These are phyloP conservation scores for Botrytis hyacinthi DNA, from an alignment of 2,329 filamentous ascomycete species.

Conservation along the genomic window DNA sequence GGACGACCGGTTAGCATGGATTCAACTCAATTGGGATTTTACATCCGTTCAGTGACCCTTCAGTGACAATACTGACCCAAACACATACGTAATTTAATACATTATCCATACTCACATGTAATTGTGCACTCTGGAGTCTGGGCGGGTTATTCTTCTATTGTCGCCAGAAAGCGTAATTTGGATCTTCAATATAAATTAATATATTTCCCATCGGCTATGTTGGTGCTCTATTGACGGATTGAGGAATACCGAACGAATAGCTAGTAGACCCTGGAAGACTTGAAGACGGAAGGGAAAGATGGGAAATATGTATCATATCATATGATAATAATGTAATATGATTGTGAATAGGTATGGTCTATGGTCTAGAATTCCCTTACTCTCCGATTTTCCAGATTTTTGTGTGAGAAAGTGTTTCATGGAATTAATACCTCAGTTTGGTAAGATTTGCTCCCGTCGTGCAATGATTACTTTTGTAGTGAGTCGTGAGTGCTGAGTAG, in stretches of 20 bases:
- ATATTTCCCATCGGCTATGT: constrained; percentile 10
- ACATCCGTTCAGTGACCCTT: not conserved
- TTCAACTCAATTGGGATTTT: constrained; percentile 7
- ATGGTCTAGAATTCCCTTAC: not conserved
- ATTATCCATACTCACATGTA: constrained; percentile 1
- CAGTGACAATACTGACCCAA: not conserved
- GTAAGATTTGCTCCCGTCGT: not conserved
- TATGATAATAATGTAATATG: not conserved
- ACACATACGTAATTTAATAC: constrained; percentile 10
- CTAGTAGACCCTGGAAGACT: not conserved
- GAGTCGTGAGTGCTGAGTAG: not conserved
- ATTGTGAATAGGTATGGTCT: not conserved
- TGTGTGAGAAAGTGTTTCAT: not conserved
- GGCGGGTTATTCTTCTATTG: not conserved
- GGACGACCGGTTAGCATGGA: not conserved
- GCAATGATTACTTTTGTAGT: not conserved
- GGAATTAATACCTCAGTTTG: not conserved
- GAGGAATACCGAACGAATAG: not conserved
- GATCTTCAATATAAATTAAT: constrained; percentile 6
- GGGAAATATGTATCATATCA: not conserved
- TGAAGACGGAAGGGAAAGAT: not conserved
- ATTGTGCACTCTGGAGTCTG: not conserved
- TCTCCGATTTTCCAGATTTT: not conserved
- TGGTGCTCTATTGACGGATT: not conserved
- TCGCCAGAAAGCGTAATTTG: constrained; percentile 1